Evolutionary conservation across 2,329 filamentous ascomycete species (phyloP), one percentile per base, ranked within the genome.

Genomic region (Calonectria crousiana): DNA sequence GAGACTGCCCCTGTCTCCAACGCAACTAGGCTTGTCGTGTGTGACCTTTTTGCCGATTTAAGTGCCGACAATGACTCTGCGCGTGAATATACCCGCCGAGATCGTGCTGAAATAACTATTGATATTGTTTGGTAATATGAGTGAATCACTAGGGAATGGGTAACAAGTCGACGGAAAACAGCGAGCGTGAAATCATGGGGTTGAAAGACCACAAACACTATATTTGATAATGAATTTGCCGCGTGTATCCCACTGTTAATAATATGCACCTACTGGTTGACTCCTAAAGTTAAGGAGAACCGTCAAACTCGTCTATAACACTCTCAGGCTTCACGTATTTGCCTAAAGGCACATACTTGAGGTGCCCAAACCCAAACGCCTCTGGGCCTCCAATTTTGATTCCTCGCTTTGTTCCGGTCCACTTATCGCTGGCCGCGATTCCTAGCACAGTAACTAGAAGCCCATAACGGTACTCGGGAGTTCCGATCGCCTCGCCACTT

Each of bases 381-480:
- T 87, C 83, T 0, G 88, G 89, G 0, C 89, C 89, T 18, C 88
- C 89, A 64, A 90, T 85, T 74, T 87, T 83, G 18, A 90, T 83
- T 0, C 88, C 89, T 51, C 88, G 80, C 47, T 83, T 81, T 6
- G 85, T 85, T 2, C 86, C 84, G 0, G 87, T 88, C 86, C 87
- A 88, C 41, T 83, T 84, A 53, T 88, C 85, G 60, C 84, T 86
- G 2, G 87, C 86, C 3, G 87, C 79, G 53, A 88, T 86, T 4
- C 86, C 88, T 20, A 90, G 76, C 0, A 90, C 88, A 26, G 87
- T 84, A 20, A 90, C 89, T 13, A 88, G 81, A 47, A 90, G 78
- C 1, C 89, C 89, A 72, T 90, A 90, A 14, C 88, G 81, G 74
- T 91, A 92, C 77, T 92, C 90, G 0, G 88, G 90, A 0, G 88